Evolutionary conservation across 805 yeast genomes (phyloP).

Genomic region (Starmerella tilneyi): DNA sequence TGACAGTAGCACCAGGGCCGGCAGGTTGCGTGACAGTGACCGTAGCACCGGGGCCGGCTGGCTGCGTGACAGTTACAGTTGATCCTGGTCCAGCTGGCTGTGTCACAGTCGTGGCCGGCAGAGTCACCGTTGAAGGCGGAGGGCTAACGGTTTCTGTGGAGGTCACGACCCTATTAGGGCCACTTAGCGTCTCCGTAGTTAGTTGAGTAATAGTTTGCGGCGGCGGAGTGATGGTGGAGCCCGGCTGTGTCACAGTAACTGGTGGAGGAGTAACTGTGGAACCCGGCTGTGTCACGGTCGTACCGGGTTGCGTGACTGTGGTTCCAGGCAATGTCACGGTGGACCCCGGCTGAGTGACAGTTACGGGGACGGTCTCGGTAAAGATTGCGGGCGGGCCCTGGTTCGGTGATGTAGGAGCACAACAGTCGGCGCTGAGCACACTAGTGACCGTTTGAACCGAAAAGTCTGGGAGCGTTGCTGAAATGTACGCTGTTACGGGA

Average conservation of each 20-base stretch:
- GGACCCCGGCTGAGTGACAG: slow-evolving; percentile 10
- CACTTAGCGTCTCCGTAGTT: slow-evolving; percentile 6
- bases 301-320: slow-evolving; percentile 22
- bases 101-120: not conserved
- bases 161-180: slow-evolving; percentile 1
- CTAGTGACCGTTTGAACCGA: slow-evolving; percentile 37
- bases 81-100: too few species aligned
- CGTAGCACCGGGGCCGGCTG: not conserved
- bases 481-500: slow-evolving; percentile 22
- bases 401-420: slow-evolving; percentile 5
- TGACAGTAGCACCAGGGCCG: slow-evolving; percentile 1
- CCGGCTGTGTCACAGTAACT: slow-evolving; percentile 24
- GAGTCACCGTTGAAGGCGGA: slow-evolving; percentile 10
- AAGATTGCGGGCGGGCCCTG: not conserved
- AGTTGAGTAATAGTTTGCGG: slow-evolving; percentile 14
- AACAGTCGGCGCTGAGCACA: slow-evolving; percentile 23
- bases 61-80: not conserved
- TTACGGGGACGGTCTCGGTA: not conserved
- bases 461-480: slow-evolving; percentile 41
- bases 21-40: not conserved
- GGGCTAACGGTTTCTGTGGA: slow-evolving; percentile 16
- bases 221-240: slow-evolving; percentile 20
- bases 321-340: slow-evolving; percentile 3
- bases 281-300: slow-evolving; percentile 21
- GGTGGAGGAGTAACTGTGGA: slow-evolving; percentile 21